Evolutionary conservation across 805 yeast species (phyloP).

Genomic region (Pichia pseudocactophila): DNA sequence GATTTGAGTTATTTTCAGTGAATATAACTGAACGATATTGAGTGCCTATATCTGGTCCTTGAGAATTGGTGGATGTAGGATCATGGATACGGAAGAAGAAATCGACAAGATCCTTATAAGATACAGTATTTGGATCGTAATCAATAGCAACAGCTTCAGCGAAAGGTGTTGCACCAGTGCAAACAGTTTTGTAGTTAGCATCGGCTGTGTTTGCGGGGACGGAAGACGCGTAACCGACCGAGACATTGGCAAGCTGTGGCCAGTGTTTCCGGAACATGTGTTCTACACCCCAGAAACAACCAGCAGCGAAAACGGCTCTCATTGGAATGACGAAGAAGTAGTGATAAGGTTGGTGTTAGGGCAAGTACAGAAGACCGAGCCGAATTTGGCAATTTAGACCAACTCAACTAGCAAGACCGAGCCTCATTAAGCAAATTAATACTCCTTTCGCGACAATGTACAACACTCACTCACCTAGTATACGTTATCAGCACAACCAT

Average conservation of each 20-base stretch:
- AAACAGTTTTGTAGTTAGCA: constrained; percentile 66
- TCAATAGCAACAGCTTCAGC: constrained; percentile 83
- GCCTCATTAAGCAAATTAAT: no score
- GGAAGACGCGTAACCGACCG: constrained; percentile 80
- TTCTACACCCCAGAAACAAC: constrained; percentile 88
- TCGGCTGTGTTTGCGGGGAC: constrained; percentile 37
- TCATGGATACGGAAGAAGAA: constrained; percentile 91
- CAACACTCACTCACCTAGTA: no score
- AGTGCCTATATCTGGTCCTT: constrained; percentile 84
- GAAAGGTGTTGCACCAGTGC: constrained; percentile 63
- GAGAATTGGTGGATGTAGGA: constrained; percentile 75
- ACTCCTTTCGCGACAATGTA: no score
- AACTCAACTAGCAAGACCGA: no score
- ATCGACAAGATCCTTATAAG: constrained; percentile 56
- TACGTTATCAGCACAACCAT: no score
- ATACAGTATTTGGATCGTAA: constrained; percentile 60
- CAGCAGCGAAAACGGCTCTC: constrained; percentile 45
- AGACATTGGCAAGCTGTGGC: constrained; percentile 59
- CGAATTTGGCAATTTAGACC: no score
- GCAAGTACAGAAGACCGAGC: no score
- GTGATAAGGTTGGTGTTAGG: no score
- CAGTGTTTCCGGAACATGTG: constrained; percentile 69
- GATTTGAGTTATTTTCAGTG: constrained; percentile 43
- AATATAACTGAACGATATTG: constrained; percentile 86
- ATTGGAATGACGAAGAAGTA: not conserved